Conservation (phyloP, 2,329 filamentous ascomycete species). For the Endoconidiophora polonica region DNA sequence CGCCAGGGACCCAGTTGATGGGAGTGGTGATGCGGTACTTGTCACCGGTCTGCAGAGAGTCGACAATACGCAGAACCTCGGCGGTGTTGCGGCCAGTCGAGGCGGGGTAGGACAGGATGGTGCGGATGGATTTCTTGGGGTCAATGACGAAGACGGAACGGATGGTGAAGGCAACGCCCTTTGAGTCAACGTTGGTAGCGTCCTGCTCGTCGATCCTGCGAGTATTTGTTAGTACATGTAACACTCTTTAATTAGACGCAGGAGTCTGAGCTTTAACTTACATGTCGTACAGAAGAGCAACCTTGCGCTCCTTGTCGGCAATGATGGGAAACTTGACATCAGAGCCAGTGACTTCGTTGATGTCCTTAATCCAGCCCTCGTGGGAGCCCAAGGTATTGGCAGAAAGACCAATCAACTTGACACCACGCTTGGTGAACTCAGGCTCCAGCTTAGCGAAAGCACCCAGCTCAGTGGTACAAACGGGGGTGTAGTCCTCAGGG, state of each 20-base stretch:
- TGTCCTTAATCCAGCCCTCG: slow-evolving; percentile 80
- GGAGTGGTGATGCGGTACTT: slow-evolving; percentile 78
- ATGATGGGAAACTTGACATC: slow-evolving; percentile 64
- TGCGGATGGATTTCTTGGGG: slow-evolving; percentile 80
- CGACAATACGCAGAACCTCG: slow-evolving; percentile 63
- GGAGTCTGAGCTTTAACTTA: slow-evolving; percentile 22
- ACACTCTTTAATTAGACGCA: not conserved
- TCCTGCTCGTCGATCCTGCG: slow-evolving; percentile 60
- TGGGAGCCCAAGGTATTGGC: slow-evolving; percentile 77
- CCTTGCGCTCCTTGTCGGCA: slow-evolving; percentile 60
- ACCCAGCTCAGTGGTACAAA: slow-evolving; percentile 90
- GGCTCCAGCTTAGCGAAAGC: slow-evolving; percentile 79
- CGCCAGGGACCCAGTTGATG: slow-evolving; percentile 76
- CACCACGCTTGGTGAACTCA: slow-evolving; percentile 72
- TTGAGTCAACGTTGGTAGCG: slow-evolving; percentile 62
- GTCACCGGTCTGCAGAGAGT: slow-evolving; percentile 69
- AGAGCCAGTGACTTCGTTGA: slow-evolving; percentile 59
- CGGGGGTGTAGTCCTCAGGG: slow-evolving; percentile 81
- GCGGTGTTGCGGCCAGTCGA: slow-evolving; percentile 72
- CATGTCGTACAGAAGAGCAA: slow-evolving; percentile 67
- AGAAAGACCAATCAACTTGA: slow-evolving; percentile 81
- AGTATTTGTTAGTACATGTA: slow-evolving; percentile 8
- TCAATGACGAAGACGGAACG: slow-evolving; percentile 91
- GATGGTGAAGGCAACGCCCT: slow-evolving; percentile 84
- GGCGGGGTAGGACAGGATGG: slow-evolving; percentile 84